Base-by-base conservation (phyloP, 2,329 filamentous ascomycete genomes). In the Fusarium liriodendri region DNA sequence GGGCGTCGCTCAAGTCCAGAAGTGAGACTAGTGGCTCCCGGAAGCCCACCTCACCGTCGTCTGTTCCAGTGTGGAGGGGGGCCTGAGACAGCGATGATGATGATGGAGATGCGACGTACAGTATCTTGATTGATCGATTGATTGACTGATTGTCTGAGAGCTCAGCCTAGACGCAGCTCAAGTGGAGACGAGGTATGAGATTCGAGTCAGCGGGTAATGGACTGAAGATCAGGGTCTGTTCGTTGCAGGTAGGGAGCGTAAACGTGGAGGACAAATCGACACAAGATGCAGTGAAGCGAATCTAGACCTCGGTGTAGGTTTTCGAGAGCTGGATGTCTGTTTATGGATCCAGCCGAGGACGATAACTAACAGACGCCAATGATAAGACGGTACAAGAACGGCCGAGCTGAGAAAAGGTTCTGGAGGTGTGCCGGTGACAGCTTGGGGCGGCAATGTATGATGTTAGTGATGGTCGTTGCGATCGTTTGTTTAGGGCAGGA, bases 11-110 rank as follows among this genome's bases (percentile, higher is more conserved):
- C 45, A 40, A 73, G 66, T 52, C 55, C 55, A 67, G 61, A 61
- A 57, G 61, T 75, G 72, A 66, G 62, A 75, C 72, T 74, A 74
- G 72, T 60, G 72, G 27, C 27, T 59, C 57, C 59, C 50, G 20
- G 54, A 55, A 62, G 25, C 71, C 60, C 42, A 60, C 64, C 45
- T 29, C 22, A 47, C 16, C 25, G 33, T 32, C 38, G 29, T 62
- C 55, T 45, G 58, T 32, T 63, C 42, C 22, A 47, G 16, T 52
- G 69, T 62, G 64, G 68, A 72, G 65, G 68, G 27, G 64, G 69
- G 68, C 62, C 52, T 74, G 71, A 74, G 71, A 72, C 71, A 72
- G 59, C 71, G 64, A 74, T 74, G 71, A 74, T 69, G 71, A 62
- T 69, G 58, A 71, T 59, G 42, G 38, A 69, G 60, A 73, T 59